Conservation (phyloP, 1,284 basidiomycete species). For the Melampsora americana region DNA sequence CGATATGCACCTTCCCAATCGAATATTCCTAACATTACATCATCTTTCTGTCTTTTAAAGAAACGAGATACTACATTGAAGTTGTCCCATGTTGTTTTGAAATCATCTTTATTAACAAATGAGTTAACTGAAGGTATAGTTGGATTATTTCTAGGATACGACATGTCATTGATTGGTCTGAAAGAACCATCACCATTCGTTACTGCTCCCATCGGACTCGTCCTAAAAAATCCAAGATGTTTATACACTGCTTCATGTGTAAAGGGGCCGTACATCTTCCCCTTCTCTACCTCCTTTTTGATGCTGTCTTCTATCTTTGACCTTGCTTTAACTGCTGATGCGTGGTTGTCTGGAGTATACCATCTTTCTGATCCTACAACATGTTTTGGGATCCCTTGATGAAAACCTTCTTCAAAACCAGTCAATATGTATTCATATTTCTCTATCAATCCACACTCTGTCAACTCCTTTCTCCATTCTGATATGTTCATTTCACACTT, state of each 20-base stretch:
- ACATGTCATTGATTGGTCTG: constrained; percentile 13
- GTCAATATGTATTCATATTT: too few relatives aligned
- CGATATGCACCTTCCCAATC: constrained; percentile 16
- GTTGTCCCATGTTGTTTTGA: constrained; percentile 13
- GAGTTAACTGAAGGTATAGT: constrained; percentile 2
- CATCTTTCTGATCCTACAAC: too few relatives aligned
- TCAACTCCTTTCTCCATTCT: too few relatives aligned
- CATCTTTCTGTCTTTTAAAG: not conserved
- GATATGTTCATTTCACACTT: too few relatives aligned
- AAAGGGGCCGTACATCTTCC: not conserved
- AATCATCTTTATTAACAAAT: constrained; percentile 2
- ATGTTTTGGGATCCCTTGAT: too few relatives aligned
- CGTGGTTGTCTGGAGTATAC: not conserved
- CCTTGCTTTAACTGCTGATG: not conserved
- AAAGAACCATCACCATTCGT: not conserved
- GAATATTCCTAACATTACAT: not conserved
- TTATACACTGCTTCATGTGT: not conserved
- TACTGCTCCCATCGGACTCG: constrained; percentile 4
- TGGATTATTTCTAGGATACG: not conserved
- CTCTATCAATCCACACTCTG: too few relatives aligned
- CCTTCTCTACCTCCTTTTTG: not conserved
- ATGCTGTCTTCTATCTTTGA: not conserved
- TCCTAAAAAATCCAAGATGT: not conserved
- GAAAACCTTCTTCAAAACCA: too few relatives aligned
- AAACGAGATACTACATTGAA: not conserved